These are phyloP conservation scores for Thinopyrum obtusiflorum DNA, from an alignment of 202 grass and related monocot genomes.

Conservation along the genomic window DNA sequence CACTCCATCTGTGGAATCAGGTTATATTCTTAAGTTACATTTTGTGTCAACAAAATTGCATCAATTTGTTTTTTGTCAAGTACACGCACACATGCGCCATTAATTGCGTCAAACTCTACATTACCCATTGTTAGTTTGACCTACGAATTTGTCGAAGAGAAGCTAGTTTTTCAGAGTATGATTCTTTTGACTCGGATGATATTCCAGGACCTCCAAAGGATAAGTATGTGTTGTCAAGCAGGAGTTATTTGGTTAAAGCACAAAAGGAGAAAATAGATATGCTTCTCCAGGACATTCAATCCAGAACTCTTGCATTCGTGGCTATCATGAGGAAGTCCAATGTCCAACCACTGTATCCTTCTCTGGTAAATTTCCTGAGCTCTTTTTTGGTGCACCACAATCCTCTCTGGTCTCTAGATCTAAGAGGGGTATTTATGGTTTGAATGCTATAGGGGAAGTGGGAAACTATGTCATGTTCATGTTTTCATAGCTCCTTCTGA, in stretches of 20 bases:
- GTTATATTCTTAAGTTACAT: slow-evolving; percentile 15
- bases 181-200: slow-evolving; percentile 9
- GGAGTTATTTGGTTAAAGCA: neutral
- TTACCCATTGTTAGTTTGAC: neutral
- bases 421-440: neutral
- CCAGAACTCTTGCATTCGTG: slow-evolving; percentile 25
- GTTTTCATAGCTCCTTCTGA: neutral
- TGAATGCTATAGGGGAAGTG: neutral
- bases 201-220: neutral
- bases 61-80: neutral
- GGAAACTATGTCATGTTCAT: neutral
- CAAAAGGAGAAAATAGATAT: slow-evolving; percentile 30
- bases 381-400: neutral
- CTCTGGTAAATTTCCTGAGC: slow-evolving; percentile 28
- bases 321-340: slow-evolving; percentile 26
- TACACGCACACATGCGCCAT: neutral
- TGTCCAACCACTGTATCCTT: neutral
- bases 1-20: slow-evolving; percentile 22
- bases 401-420: neutral
- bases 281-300: slow-evolving; percentile 34
- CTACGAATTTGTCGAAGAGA: slow-evolving; percentile 25
- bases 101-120: neutral
- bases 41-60: neutral
- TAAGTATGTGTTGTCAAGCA: slow-evolving; percentile 9
- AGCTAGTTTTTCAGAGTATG: neutral